phyloP scores from a whole-genome alignment of 31 red algal species.

The Asparagopsis taxiformis region DNA sequence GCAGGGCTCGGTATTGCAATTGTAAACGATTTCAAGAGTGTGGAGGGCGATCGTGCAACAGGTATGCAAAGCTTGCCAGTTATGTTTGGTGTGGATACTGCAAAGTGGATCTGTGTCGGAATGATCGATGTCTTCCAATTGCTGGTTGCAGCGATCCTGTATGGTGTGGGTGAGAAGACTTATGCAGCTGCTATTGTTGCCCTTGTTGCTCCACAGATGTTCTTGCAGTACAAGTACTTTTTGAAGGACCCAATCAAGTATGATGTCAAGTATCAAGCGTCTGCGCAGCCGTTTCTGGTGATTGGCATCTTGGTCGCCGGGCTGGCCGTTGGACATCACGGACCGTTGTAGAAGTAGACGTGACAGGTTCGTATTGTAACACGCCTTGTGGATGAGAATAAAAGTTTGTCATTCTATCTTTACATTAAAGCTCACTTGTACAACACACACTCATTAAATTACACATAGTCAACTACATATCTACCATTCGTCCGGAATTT shows the following conservation, averaged over 20 bases:
- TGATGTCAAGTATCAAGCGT: constrained; percentile 99
- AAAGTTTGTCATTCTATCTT: background rate
- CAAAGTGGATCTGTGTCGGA: constrained; percentile 96
- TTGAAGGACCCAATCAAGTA: constrained; percentile 94
- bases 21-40: constrained; percentile 99
- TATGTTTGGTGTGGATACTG: constrained; percentile 91
- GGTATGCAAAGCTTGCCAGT: constrained; percentile 92
- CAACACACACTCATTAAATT: constrained; percentile 1
- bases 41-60: constrained; percentile 89
- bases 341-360: constrained; percentile 49
- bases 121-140: constrained; percentile 95
- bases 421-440: background rate
- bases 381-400: background rate
- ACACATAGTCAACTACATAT: background rate
- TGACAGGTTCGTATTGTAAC: background rate
- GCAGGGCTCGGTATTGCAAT: constrained; percentile 98
- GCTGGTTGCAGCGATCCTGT: constrained; percentile 83
- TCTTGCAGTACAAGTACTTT: constrained; percentile 84
- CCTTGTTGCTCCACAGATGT: constrained; percentile 89
- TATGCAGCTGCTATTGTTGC: constrained; percentile 86
- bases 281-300: constrained; percentile 98
- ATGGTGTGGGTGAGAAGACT: constrained; percentile 67
- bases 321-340: constrained; percentile 95
- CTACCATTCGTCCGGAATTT: constrained; percentile 69
- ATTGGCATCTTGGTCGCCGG: constrained; percentile 93